Percentiles rank a stretch among this genome's conserved stretches.
Evolutionary conservation across 73 alveolate genomes (phyloP).

Genomic region (Breviolum minutum): DNA sequence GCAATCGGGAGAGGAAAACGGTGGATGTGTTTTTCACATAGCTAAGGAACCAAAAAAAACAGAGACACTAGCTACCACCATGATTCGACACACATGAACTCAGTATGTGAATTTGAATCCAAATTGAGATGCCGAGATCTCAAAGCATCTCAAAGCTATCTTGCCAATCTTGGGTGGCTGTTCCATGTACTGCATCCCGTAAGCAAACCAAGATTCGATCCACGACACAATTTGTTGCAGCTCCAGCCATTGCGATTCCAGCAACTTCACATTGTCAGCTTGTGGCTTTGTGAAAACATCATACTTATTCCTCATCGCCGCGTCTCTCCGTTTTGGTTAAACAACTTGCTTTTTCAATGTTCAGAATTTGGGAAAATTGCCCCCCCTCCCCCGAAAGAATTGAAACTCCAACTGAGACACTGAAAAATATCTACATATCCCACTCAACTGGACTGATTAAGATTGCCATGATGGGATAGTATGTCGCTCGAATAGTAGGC

Average conservation of each 20-base stretch:
- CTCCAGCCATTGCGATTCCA: slow-evolving; percentile 83
- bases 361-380: background rate
- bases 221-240: slow-evolving; percentile 53
- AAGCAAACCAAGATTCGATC: slow-evolving; percentile 12
- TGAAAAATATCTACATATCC: too few species aligned
- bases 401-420: too few species aligned
- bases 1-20: background rate
- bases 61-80: background rate
- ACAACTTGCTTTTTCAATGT: background rate
- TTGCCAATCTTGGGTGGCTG: background rate
- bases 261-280: slow-evolving; percentile 52
- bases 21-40: background rate
- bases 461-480: too few species aligned
- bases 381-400: too few species aligned
- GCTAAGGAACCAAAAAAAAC: background rate
- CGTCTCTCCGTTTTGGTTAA: background rate
- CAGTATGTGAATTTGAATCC: too few species aligned
- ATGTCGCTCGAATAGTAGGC: too few species aligned
- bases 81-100: too few species aligned
- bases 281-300: slow-evolving; percentile 79
- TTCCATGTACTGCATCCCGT: background rate
- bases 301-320: slow-evolving; percentile 13
- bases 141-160: too few species aligned
- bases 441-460: background rate
- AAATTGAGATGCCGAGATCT: too few species aligned